Conservation (phyloP, 306 rosid genomes). For the Cajanus cajan region DNA sequence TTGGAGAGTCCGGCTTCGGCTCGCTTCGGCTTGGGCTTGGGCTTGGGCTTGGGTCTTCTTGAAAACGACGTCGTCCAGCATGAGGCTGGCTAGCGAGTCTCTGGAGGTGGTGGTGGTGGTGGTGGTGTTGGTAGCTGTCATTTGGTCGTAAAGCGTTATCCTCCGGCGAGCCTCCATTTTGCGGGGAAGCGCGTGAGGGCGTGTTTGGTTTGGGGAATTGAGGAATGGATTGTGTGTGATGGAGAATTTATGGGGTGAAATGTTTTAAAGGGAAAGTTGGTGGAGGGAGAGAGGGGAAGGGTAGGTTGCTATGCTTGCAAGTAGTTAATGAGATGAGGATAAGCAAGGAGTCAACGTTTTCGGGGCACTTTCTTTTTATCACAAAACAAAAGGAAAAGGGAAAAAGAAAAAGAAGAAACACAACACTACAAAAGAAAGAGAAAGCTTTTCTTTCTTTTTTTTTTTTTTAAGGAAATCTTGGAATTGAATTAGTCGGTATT, state of each 20-base stretch:
- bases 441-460: not conserved
- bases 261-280: not conserved
- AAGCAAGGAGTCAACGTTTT: constrained; percentile 39
- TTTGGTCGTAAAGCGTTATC: constrained; percentile 73
- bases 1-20: constrained; percentile 53
- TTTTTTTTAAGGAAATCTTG: too few relatives aligned
- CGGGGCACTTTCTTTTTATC: constrained; percentile 14
- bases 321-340: constrained; percentile 1
- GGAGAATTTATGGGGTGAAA: not conserved
- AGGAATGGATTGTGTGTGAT: constrained; percentile 13
- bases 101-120: constrained; percentile 47
- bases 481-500: too few relatives aligned
- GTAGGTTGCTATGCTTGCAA: not conserved
- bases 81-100: constrained; percentile 44
- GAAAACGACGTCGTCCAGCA: constrained; percentile 51
- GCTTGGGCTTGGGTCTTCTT: not conserved
- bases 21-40: not conserved
- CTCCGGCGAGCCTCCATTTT: constrained; percentile 68
- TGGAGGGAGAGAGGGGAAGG: not conserved
- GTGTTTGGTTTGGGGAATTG: not conserved
- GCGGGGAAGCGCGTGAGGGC: not conserved
- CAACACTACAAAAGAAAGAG: not conserved
- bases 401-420: not conserved
- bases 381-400: not conserved
- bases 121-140: constrained; percentile 49